Conservation (phyloP, 331 rosid genomes). For the Ulmus americana region DNA sequence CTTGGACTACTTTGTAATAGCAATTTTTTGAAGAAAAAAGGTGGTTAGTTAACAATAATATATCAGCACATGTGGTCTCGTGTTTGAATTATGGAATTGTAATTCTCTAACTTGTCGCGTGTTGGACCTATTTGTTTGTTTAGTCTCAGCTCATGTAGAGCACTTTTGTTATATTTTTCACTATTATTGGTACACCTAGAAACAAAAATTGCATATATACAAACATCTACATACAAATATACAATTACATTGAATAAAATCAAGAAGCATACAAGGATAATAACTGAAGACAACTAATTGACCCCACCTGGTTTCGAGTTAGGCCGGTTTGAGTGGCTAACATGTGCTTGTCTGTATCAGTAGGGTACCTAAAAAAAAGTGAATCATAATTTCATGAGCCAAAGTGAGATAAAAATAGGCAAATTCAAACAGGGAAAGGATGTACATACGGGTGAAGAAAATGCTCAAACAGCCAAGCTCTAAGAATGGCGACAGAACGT, state of each 20-base stretch:
- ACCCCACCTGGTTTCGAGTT: constrained; percentile 87
- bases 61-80: too few relatives aligned
- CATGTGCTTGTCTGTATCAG: constrained; percentile 93
- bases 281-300: constrained; percentile 15
- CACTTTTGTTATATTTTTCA: too few relatives aligned
- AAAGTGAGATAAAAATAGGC: neutral
- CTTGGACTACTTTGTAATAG: too few relatives aligned
- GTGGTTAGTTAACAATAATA: too few relatives aligned
- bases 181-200: too few relatives aligned
- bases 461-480: constrained; percentile 94
- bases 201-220: too few relatives aligned
- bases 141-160: too few relatives aligned
- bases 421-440: neutral
- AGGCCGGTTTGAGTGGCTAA: constrained; percentile 91
- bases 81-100: too few relatives aligned
- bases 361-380: constrained; percentile 70
- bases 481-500: constrained; percentile 71
- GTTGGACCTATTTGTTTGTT: too few relatives aligned
- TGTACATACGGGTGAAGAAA: constrained; percentile 95
- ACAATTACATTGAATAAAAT: neutral
- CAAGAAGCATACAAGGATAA: constrained; percentile 10
- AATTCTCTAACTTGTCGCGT: too few relatives aligned
- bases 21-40: too few relatives aligned
- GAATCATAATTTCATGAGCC: neutral
- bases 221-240: neutral